Evolutionary conservation across 2,329 filamentous ascomycete species (phyloP).

Genomic region (Colletotrichum nymphaeae): DNA sequence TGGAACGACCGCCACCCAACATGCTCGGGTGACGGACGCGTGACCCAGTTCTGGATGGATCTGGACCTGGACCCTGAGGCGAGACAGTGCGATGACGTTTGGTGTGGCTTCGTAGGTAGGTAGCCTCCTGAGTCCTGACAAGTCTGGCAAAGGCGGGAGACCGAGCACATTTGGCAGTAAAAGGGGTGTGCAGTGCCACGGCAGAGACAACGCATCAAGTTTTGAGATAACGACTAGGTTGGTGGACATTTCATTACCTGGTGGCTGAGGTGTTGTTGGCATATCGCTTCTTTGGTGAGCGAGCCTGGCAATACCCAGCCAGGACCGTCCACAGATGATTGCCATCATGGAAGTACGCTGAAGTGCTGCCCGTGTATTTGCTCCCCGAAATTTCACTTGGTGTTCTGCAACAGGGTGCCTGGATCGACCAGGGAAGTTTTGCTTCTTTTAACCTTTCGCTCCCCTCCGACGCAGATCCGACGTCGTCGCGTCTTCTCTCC

Average conservation of each 20-base stretch:
- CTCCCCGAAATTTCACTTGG: background rate
- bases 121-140: constrained; percentile 11
- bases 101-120: constrained; percentile 22
- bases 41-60: constrained; percentile 8
- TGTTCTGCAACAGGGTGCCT: constrained; percentile 4
- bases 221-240: background rate
- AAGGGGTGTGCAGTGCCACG: background rate
- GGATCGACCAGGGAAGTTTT: constrained; percentile 3
- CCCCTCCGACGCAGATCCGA: constrained; percentile 5
- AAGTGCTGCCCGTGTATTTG: background rate
- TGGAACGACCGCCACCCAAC: background rate
- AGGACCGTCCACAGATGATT: background rate
- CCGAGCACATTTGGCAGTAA: background rate
- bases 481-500: background rate
- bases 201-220: background rate
- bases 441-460: constrained; percentile 6
- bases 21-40: background rate
- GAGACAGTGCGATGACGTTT: constrained; percentile 33
- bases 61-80: constrained; percentile 19
- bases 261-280: background rate
- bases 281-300: background rate
- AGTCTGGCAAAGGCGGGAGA: constrained; percentile 15
- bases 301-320: background rate
- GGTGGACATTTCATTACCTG: background rate
- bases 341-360: background rate